A percentile compares a stretch with the other conserved stretches of the same genome.
These are phyloP conservation scores for Hypholoma sublateritium DNA, from an alignment of 768 basidiomycete genomes.

Conservation along the genomic window DNA sequence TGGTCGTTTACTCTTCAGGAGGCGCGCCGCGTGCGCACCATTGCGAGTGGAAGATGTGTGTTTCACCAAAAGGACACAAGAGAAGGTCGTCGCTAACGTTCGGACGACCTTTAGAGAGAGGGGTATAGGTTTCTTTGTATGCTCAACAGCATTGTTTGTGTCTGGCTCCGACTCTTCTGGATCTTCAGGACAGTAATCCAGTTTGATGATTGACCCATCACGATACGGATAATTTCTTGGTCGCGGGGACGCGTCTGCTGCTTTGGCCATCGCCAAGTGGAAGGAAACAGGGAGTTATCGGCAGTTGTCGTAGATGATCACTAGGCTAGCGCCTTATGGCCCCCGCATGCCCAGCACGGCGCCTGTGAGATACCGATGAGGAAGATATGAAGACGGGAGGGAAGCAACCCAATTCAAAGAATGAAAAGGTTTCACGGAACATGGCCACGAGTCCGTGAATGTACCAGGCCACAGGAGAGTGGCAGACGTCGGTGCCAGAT, in stretches of 20 bases:
- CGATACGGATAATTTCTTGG: background rate
- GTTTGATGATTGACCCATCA: background rate
- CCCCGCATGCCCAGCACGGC: conserved; percentile 3
- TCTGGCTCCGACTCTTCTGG: background rate
- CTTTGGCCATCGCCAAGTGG: background rate
- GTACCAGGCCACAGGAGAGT: background rate
- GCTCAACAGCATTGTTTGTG: background rate
- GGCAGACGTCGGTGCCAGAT: background rate
- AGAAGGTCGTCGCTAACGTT: conserved; percentile 15
- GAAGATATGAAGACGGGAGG: background rate
- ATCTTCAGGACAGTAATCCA: conserved; percentile 2
- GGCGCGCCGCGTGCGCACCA: background rate
- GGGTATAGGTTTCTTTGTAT: conserved; percentile 1
- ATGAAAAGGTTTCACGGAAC: background rate
- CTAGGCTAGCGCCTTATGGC: conserved; percentile 3
- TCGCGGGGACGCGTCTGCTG: background rate
- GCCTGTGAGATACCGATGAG: background rate
- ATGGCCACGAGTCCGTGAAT: background rate
- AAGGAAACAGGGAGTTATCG: background rate
- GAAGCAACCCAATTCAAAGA: background rate
- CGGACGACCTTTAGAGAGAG: conserved; percentile 10
- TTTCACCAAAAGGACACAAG: conserved; percentile 15
- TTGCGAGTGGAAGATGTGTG: background rate
- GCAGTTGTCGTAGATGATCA: background rate
- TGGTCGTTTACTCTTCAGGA: background rate